Percentiles rank a stretch among this genome's conserved stretches.
These are phyloP conservation scores for Xanthoceras sorbifolium DNA, from an alignment of 345 rosid species.

Conservation along the genomic window DNA sequence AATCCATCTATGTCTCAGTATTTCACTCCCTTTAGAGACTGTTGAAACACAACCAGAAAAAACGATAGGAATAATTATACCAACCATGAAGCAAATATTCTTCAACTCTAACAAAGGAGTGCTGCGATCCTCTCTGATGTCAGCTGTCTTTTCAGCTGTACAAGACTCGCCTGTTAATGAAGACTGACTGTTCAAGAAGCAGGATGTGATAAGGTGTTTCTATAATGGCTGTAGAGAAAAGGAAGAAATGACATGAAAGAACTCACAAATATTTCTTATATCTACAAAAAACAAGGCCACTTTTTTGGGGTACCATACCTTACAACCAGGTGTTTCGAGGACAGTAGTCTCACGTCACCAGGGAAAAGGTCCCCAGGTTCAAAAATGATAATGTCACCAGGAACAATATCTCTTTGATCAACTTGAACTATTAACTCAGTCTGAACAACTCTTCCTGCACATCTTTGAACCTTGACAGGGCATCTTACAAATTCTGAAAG, in stretches of 20 bases:
- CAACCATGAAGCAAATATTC: slow-evolving; percentile 77
- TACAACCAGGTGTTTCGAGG: slow-evolving; percentile 66
- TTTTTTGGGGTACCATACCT: slow-evolving; percentile 39
- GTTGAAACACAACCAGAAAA: not conserved
- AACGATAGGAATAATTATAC: slow-evolving; percentile 11
- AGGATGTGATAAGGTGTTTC: slow-evolving; percentile 28
- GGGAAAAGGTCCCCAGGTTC: slow-evolving; percentile 80
- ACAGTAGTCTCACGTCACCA: slow-evolving; percentile 65
- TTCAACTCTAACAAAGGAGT: slow-evolving; percentile 68
- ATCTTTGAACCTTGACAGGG: slow-evolving; percentile 75
- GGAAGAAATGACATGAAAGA: slow-evolving; percentile 10
- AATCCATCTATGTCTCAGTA: slow-evolving; percentile 10
- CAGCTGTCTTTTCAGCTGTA: slow-evolving; percentile 59
- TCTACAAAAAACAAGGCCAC: not conserved
- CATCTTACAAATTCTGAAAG: slow-evolving; percentile 59
- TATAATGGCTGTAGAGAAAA: slow-evolving; percentile 10
- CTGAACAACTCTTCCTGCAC: slow-evolving; percentile 72
- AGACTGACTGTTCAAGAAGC: slow-evolving; percentile 56
- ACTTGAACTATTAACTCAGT: slow-evolving; percentile 65
- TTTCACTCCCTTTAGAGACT: not conserved
- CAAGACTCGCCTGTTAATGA: slow-evolving; percentile 76
- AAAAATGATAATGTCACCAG: slow-evolving; percentile 68
- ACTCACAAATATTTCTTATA: not conserved
- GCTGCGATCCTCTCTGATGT: slow-evolving; percentile 46
- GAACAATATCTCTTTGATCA: slow-evolving; percentile 74